Base-by-base conservation (phyloP, 1,284 basidiomycete species). In the Irpex sp. region DNA sequence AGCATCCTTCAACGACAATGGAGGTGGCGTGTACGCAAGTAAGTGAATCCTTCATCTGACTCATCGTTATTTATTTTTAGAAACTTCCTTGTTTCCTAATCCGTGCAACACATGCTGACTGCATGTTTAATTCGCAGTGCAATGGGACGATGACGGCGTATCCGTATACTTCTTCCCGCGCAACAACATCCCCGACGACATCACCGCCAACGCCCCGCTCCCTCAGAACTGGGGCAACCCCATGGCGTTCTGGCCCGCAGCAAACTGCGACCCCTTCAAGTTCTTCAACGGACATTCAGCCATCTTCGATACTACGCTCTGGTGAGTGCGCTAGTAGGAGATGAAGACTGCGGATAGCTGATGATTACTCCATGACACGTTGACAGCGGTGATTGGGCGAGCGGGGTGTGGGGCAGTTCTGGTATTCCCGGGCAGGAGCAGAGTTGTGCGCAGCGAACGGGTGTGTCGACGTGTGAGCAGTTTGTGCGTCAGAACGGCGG, bases 341-440 rank as follows among this genome's bases (percentile, higher is more conserved):
- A 19, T 46, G 39, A 13, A 58, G 8, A 58, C 56, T 43, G 35
- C 56, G 56, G 39, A 36, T 6, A 26, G 6, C 43, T 31, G 9
- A 36, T n/a, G 47, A 9, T 58, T 9, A 26, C 26, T 26, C 26
- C 36, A 53, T 26, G 13, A 13, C 13, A 7, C 50, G 26, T 26
- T 26, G 2, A n/a, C 69, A 93, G 93, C 69, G 94, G 94, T 65
- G 90, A 94, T 68, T 96, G 93, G 95, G 94, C 94, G 11, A 86
- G 88, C 58, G 80, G 79, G 51, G 89, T 85, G n/a, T 96, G 94
- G 94, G 78, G 75, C 58, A 66, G 75, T 31, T 77, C 87, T 54
- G 90, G 89, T 50, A 80, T 87, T 64, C 90, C 91, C 5, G 93
- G 94, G 58, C 92, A 95, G 76, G 84, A 83, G 4, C 81, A 88